Conservation (phyloP, 345 rosid genomes). For the Citrus mangshanensis region DNA sequence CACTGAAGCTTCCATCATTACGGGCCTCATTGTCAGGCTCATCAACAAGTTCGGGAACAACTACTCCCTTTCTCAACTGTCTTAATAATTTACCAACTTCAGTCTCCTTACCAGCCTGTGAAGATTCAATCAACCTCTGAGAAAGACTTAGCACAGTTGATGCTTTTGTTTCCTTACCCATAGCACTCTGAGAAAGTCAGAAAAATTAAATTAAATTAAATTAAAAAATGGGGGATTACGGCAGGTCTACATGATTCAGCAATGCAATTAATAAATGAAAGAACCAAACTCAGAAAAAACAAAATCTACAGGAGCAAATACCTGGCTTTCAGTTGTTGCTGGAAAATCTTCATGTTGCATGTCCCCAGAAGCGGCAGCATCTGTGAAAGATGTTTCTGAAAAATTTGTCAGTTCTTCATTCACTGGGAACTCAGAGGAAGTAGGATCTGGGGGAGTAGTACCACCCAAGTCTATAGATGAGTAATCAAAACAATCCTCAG, state of each 20-base stretch:
- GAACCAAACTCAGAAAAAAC: neutral
- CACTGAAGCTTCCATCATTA: conserved; percentile 18
- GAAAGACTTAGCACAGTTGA: conserved; percentile 9
- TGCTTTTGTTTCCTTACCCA: conserved; percentile 20
- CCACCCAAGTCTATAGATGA: conserved; percentile 31
- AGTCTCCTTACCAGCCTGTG: conserved; percentile 12
- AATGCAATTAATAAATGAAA: conserved; percentile 2
- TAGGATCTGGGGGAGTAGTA: conserved; percentile 19
- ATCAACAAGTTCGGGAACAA: conserved; percentile 27
- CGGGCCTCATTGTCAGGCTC: conserved; percentile 36
- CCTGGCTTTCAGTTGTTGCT: conserved; percentile 33
- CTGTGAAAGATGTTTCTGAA: conserved; percentile 15
- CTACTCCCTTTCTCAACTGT: conserved; percentile 29
- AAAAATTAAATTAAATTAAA: neutral
- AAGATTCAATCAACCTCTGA: conserved; percentile 18
- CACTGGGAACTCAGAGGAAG: conserved; percentile 23
- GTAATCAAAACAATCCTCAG: conserved; percentile 33
- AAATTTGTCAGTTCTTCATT: conserved; percentile 23
- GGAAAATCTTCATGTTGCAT: conserved; percentile 27
- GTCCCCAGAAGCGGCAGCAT: conserved; percentile 23
- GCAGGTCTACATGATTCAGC: neutral
- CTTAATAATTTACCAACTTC: conserved; percentile 28
- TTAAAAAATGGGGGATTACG: neutral
- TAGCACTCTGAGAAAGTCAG: conserved; percentile 16
- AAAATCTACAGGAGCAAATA: conserved; percentile 17